Evolutionary conservation across 257 asterid species (phyloP).

Genomic region (Buddleja alternifolia): DNA sequence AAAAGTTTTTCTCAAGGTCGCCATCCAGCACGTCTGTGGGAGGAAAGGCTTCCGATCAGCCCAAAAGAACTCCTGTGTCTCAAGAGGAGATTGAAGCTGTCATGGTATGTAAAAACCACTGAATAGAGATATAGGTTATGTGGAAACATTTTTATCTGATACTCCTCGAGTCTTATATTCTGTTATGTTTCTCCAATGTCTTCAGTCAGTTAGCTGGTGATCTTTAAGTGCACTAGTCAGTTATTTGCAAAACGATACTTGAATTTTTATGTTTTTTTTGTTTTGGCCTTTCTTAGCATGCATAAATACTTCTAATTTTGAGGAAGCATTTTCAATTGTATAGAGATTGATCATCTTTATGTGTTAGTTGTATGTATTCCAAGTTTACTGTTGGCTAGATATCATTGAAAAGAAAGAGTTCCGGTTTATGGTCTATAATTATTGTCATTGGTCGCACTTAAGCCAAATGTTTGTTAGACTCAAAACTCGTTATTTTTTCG

Average conservation of each 20-base stretch:
- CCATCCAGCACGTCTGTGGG: slow-evolving; percentile 54
- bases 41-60: slow-evolving; percentile 97
- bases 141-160: background rate
- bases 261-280: background rate
- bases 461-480: background rate
- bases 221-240: background rate
- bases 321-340: background rate
- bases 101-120: slow-evolving; percentile 57
- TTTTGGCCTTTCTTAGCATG: slow-evolving; percentile 15
- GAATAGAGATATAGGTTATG: background rate
- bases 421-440: background rate
- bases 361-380: background rate
- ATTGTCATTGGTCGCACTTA: too few relatives aligned
- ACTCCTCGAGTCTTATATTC: slow-evolving; percentile 1
- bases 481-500: background rate
- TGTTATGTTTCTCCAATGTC: background rate
- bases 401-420: background rate
- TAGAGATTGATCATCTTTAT: background rate
- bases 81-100: slow-evolving; percentile 86
- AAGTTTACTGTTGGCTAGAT: background rate
- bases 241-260: background rate
- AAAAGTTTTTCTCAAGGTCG: slow-evolving; percentile 57
- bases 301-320: background rate
- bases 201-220: background rate
- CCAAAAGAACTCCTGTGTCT: slow-evolving; percentile 85